Evolutionary conservation across 2,329 filamentous ascomycete species (phyloP).

Genomic region (Colletotrichum sp.): DNA sequence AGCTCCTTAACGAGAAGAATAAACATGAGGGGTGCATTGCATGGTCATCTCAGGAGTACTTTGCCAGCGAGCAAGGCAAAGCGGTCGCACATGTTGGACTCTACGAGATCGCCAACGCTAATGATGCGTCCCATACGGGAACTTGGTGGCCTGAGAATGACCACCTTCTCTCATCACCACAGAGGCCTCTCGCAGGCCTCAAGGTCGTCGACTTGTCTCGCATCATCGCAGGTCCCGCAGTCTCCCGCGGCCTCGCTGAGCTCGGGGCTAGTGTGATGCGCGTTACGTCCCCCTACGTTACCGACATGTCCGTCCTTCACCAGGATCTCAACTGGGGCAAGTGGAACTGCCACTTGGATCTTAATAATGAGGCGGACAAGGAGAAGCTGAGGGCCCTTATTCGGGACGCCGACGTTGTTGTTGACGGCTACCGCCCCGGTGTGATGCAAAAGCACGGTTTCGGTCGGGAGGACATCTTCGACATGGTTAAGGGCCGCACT

Average conservation of each 20-base stretch:
- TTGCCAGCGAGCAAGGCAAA: slow-evolving; percentile 29
- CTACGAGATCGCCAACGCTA: slow-evolving; percentile 27
- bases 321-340: slow-evolving; percentile 56
- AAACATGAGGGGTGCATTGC: slow-evolving; percentile 31
- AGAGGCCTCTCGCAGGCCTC: slow-evolving; percentile 48
- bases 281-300: slow-evolving; percentile 41
- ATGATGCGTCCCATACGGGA: slow-evolving; percentile 28
- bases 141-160: slow-evolving; percentile 45
- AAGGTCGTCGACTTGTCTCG: slow-evolving; percentile 52
- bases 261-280: slow-evolving; percentile 52
- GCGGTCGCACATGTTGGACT: slow-evolving; percentile 24
- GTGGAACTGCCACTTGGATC: slow-evolving; percentile 48
- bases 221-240: slow-evolving; percentile 52
- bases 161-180: slow-evolving; percentile 29
- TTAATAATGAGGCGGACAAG: slow-evolving; percentile 28
- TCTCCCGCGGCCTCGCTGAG: slow-evolving; percentile 46
- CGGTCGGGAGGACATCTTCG: slow-evolving; percentile 41
- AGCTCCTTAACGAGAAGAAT: slow-evolving; percentile 24
- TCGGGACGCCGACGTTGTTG: slow-evolving; percentile 52
- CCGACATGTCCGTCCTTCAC: slow-evolving; percentile 44
- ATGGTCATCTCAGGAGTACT: slow-evolving; percentile 28
- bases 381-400: slow-evolving; percentile 37
- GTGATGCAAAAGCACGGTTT: slow-evolving; percentile 53
- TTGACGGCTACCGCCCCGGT: slow-evolving; percentile 54
- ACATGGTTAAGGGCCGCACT: slow-evolving; percentile 31